phyloP scores from a whole-genome alignment of 306 rosid genomes.

The barrel medic (Medicago truncatula) region DNA sequence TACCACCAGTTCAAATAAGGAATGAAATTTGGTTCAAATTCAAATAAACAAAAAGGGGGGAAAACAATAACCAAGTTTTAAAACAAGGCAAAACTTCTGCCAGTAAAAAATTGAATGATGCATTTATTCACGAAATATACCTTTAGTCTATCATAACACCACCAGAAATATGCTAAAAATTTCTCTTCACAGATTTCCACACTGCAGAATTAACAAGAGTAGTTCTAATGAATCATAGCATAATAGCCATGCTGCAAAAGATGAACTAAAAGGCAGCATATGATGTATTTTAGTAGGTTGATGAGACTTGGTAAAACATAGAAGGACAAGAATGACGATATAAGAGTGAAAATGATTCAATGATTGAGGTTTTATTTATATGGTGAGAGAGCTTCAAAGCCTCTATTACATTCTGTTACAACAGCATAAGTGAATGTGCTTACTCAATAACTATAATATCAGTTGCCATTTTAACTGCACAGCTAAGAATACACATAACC shows the following conservation, averaged over 20 bases:
- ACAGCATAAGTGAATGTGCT: not conserved
- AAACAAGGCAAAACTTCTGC: not conserved
- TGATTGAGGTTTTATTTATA: slow-evolving; percentile 1
- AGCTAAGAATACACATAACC: not conserved
- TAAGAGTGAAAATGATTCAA: slow-evolving; percentile 10
- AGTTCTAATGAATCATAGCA: slow-evolving; percentile 43
- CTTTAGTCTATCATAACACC: slow-evolving; percentile 86
- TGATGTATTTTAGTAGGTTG: slow-evolving; percentile 21
- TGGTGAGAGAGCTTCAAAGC: not conserved
- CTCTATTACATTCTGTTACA: slow-evolving; percentile 1
- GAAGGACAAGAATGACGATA: slow-evolving; percentile 23
- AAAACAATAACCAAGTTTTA: slow-evolving; percentile 10
- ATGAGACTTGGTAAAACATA: slow-evolving; percentile 15
- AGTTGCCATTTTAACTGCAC: not conserved
- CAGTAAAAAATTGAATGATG: slow-evolving; percentile 18
- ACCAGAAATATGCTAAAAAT: slow-evolving; percentile 92
- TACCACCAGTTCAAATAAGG: slow-evolving; percentile 21
- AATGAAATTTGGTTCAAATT: not conserved
- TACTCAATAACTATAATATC: not conserved
- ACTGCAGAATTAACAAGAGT: slow-evolving; percentile 58
- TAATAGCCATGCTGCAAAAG: slow-evolving; percentile 36
- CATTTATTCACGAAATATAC: slow-evolving; percentile 45
- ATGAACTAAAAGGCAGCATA: slow-evolving; percentile 23
- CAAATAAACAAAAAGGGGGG: slow-evolving; percentile 17
- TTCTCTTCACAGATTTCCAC: slow-evolving; percentile 76